A percentile compares a stretch with the other conserved stretches of the same genome.
Conservation (phyloP, 2,329 filamentous ascomycete species). For the Aureobasidium vineae region DNA sequence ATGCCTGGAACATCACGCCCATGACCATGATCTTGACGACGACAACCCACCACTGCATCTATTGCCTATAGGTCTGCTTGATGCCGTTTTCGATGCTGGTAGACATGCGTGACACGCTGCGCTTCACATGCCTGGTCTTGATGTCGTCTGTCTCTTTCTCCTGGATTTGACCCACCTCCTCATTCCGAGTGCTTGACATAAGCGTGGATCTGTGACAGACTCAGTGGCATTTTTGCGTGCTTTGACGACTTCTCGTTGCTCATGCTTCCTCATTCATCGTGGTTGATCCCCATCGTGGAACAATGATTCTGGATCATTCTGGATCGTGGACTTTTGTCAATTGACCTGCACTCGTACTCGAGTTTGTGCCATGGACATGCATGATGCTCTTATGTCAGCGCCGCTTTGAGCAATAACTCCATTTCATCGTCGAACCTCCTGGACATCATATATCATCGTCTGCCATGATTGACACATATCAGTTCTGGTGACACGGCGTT, state of each 20-base stretch:
- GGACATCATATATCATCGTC: neutral
- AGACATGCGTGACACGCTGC: slow-evolving; percentile 26
- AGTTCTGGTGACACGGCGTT: slow-evolving; percentile 5
- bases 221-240: slow-evolving; percentile 8
- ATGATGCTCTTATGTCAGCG: neutral
- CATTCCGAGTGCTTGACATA: slow-evolving; percentile 10
- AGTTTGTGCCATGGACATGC: slow-evolving; percentile 5
- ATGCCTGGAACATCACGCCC: slow-evolving; percentile 2
- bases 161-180: slow-evolving; percentile 24
- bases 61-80: slow-evolving; percentile 23
- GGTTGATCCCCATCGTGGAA: slow-evolving; percentile 1
- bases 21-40: slow-evolving; percentile 12
- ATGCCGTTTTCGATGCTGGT: slow-evolving; percentile 24
- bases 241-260: slow-evolving; percentile 5
- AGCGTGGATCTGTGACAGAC: slow-evolving; percentile 20
- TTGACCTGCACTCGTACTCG: slow-evolving; percentile 11
- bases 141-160: slow-evolving; percentile 6
- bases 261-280: slow-evolving; percentile 21
- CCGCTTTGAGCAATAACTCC: neutral
- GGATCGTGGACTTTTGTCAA: slow-evolving; percentile 1
- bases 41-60: slow-evolving; percentile 7
- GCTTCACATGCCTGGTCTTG: slow-evolving; percentile 25
- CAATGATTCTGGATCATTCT: slow-evolving; percentile 2
- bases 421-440: neutral
- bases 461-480: neutral